Evolutionary conservation across 192 early-diverging fungal genomes (phyloP).

Genomic region (Podila horticola): DNA sequence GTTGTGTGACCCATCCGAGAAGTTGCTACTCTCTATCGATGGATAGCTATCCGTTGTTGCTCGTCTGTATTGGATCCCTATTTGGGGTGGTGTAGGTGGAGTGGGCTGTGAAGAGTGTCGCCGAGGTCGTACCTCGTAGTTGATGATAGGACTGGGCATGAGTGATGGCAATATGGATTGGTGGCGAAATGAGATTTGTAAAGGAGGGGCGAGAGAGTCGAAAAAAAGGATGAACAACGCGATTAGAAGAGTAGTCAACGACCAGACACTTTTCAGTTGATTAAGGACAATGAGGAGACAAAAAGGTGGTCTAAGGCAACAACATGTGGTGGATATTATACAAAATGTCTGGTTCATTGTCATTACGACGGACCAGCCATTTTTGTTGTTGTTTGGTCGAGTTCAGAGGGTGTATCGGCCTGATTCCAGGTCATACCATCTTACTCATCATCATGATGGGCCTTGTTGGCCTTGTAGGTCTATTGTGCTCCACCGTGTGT

Average conservation of each 20-base stretch:
- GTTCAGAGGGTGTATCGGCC: slow-evolving; percentile 13
- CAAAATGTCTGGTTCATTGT: too few relatives aligned
- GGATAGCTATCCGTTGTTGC: not conserved
- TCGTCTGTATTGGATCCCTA: not conserved
- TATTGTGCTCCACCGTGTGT: too few relatives aligned
- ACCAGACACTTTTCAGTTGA: not conserved
- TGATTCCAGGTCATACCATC: slow-evolving; percentile 19
- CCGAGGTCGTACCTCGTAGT: not conserved
- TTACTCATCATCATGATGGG: too few relatives aligned
- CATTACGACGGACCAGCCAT: not conserved
- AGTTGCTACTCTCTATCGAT: not conserved
- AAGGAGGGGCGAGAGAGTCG: too few relatives aligned
- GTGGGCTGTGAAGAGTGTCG: not conserved
- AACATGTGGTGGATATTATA: not conserved
- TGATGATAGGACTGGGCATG: too few relatives aligned
- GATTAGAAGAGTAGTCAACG: too few relatives aligned
- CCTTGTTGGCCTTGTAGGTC: too few relatives aligned
- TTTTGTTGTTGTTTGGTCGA: slow-evolving; percentile 6
- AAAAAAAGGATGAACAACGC: too few relatives aligned
- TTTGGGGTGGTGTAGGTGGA: not conserved
- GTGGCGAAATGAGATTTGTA: too few relatives aligned
- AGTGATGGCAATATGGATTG: too few relatives aligned
- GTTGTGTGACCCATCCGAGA: slow-evolving; percentile 35
- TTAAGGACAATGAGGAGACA: not conserved
- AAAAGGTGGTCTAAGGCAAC: not conserved